Base-by-base conservation (phyloP, 495 filamentous ascomycete species). In the Talaromyces liani region DNA sequence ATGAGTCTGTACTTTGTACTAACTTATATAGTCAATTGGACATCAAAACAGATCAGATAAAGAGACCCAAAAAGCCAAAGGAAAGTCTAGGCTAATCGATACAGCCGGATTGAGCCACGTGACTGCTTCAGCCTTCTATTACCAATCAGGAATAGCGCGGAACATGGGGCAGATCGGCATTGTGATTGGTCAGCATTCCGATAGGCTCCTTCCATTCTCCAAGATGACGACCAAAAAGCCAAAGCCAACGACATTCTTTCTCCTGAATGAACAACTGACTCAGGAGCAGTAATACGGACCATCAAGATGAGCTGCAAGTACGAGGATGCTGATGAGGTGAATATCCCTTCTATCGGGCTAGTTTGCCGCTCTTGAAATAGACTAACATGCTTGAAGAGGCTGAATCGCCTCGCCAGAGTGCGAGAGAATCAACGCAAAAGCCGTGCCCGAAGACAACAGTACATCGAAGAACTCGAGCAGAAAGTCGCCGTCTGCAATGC, bases 391-490 rank as follows among this genome's bases (percentile, higher is more conserved):
- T n/a, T 31, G 8, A 51, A 79, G 74, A 66, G 73, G 59, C 31
- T 65, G 24, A 72, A 76, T n/a, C 72, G 72, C 64, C 71, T 76
- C 16, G 75, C 76, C 9, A 74, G 77, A n/a, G 69, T 80, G 55
- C 82, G 91, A n/a, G 88, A 93, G 56, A 94, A 94, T 71, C 91
- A 94, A 69, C 84, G 91, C 51, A 88, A 86, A 41, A 91, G 88
- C 55, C 86, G 91, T 25, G 89, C 90, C 12, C 80, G 87, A 24
- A 84, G 85, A 64, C 91, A 90, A 74, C 87, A 92, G 69, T 90
- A 95, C 70, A 72, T 91, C 20, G 75, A 83, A 36, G 85, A 89
- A 24, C 77, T 94, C 31, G 91, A 94, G 69, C 70, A 80, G 49
- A 86, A 83, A 62, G 70, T 91, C 54, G 80, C 81, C n/a, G 64